phyloP scores from a whole-genome alignment of 257 asterid genomes.

The Coffea canephora region DNA sequence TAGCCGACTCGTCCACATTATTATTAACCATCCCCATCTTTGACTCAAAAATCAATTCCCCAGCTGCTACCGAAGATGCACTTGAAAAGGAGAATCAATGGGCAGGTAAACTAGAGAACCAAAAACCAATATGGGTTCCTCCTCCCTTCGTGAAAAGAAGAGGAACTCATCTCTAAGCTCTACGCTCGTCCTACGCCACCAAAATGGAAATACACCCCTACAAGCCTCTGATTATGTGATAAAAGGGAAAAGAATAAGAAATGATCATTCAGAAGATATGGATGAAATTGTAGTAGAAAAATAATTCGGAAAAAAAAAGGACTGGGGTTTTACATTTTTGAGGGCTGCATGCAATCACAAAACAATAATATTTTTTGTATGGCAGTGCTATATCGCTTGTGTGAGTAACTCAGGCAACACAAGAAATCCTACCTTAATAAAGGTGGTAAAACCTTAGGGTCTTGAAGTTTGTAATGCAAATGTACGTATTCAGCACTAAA shows the following conservation, averaged over 20 bases:
- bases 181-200: slow-evolving; percentile 1
- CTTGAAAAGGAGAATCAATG: slow-evolving; percentile 36
- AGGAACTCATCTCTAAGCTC: slow-evolving; percentile 40
- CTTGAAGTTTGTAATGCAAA: neutral
- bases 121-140: slow-evolving; percentile 30
- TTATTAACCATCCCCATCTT: slow-evolving; percentile 44
- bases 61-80: slow-evolving; percentile 33
- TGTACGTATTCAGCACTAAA: slow-evolving; percentile 19
- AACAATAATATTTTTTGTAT: too few relatives aligned
- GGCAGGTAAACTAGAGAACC: slow-evolving; percentile 22
- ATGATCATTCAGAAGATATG: too few relatives aligned
- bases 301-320: too few relatives aligned
- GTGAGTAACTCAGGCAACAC: too few relatives aligned
- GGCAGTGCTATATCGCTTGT: too few relatives aligned
- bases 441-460: neutral
- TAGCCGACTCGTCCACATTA: slow-evolving; percentile 43
- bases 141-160: slow-evolving; percentile 37
- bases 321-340: too few relatives aligned
- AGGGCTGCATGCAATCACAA: too few relatives aligned
- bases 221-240: slow-evolving; percentile 31
- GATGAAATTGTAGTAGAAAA: too few relatives aligned
- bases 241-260: neutral
- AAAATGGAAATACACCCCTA: slow-evolving; percentile 1
- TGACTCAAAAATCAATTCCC: neutral
- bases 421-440: neutral